A percentile compares a stretch with the other conserved stretches of the same genome.
phyloP scores from a whole-genome alignment of 2,329 filamentous ascomycete species.

The Hirsutella rhossiliensis region DNA sequence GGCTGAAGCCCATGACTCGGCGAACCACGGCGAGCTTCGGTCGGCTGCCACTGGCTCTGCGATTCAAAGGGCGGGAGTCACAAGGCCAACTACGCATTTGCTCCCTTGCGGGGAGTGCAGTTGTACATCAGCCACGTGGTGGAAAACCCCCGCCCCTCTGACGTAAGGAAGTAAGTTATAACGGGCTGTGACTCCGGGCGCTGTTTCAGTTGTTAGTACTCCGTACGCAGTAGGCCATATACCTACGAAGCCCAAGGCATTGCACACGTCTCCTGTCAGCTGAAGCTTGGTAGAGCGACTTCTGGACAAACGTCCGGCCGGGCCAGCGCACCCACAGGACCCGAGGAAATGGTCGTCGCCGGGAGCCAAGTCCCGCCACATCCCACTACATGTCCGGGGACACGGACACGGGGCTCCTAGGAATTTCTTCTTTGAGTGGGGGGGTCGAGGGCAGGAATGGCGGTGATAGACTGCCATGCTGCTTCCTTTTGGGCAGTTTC shows the following conservation, averaged over 20 bases:
- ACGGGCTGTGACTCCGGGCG: background rate
- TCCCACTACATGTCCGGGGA: background rate
- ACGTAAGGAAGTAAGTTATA: background rate
- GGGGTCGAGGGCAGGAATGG: no score
- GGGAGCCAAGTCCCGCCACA: background rate
- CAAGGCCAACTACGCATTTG: background rate
- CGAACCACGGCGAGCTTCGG: background rate
- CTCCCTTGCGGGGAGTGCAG: background rate
- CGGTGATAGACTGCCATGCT: no score
- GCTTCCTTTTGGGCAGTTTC: no score
- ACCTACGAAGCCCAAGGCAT: no score
- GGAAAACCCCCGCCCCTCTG: background rate
- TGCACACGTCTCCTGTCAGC: background rate
- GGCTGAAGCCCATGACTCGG: background rate
- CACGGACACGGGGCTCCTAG: background rate
- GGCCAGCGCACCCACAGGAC: background rate
- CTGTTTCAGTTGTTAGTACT: background rate
- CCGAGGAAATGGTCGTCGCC: background rate
- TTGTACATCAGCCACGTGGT: conserved; percentile 3
- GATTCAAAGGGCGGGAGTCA: background rate
- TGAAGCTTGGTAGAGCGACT: no score
- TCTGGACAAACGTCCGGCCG: no score
- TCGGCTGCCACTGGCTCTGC: background rate
- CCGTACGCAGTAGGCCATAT: no score
- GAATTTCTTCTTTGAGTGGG: no score